Evolutionary conservation across 106 monocot genomes (phyloP).

Genomic region (Dendrobium catenatum): DNA sequence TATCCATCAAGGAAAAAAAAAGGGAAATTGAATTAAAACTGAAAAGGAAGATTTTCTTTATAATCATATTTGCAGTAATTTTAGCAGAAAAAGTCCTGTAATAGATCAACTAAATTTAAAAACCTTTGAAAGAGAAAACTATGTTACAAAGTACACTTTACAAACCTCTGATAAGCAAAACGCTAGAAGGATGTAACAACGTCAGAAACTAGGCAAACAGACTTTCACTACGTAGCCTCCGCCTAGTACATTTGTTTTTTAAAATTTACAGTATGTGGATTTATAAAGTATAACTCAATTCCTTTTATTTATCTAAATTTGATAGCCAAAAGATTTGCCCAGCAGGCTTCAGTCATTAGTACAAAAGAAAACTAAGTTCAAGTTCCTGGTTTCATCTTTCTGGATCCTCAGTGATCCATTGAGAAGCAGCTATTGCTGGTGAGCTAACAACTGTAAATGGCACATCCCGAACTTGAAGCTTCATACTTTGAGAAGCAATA

Average conservation of each 20-base stretch:
- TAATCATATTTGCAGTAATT: not conserved
- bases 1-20: too few species aligned
- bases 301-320: not conserved
- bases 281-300: not conserved
- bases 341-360: too few species aligned
- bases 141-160: not conserved
- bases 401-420: not conserved
- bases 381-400: not conserved
- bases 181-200: not conserved
- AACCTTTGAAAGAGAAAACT: not conserved
- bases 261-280: not conserved
- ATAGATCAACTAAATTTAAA: not conserved
- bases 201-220: not conserved
- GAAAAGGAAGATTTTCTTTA: too few species aligned
- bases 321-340: not conserved
- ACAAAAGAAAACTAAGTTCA: not conserved
- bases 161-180: not conserved
- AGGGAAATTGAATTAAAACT: too few species aligned
- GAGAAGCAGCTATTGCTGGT: conserved; percentile 31
- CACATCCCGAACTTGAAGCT: conserved; percentile 50
- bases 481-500: conserved; percentile 29
- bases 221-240: not conserved
- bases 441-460: conserved; percentile 31
- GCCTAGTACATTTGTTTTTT: not conserved
- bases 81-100: not conserved